Evolutionary conservation across 2,329 filamentous ascomycete species (phyloP), one percentile per base, ranked within the genome.

Genomic region (Verticillium nubilum): DNA sequence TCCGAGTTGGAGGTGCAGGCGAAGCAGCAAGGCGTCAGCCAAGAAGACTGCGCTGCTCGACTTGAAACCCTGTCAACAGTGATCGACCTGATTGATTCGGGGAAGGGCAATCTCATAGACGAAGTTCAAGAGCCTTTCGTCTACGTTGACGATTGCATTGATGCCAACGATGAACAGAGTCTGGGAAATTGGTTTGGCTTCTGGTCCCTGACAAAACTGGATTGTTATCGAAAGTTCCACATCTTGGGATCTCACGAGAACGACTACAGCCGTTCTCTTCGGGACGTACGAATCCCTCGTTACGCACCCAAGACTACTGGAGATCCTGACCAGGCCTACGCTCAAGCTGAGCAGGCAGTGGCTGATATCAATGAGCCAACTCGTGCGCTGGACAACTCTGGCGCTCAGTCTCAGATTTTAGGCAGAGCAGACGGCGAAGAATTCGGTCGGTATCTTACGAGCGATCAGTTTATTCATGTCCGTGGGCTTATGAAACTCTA

Each of bases 101-200:
- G n/a, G 25, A 64, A 70, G 31, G 62, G 67, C 12, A 63, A 71
- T 15, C 70, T 69, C 17, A 67, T 71, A 25, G 68, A 72, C 31
- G 73, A 74, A 59, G 70, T 74, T 5, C 63, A 67, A 6, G 69
- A 67, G 25, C 72, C 76, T 3, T 65, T 86, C 5, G 67, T 81
- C 2, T 79, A 77, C 66, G 80, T 80, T 0, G 77, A 78, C 15
- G 65, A 73, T 3, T 68, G 63, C 1, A 81, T 88, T 53, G 79
- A 86, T 59, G 74, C 78, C 0, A 82, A 83, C 58, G 84, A 88
- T 61, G 86, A 88, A 66, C 81, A 86, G 66, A 85, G 80, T 59
- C 72, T 88, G 28, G 78, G 87, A 10, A 84, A 86, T 62, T 87
- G 83, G 80, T 88, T 86, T 67, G 83, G 81, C 1, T 82, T 76